Conservation (phyloP, 2,329 filamentous ascomycete species). For the Aspergillus ruber region DNA sequence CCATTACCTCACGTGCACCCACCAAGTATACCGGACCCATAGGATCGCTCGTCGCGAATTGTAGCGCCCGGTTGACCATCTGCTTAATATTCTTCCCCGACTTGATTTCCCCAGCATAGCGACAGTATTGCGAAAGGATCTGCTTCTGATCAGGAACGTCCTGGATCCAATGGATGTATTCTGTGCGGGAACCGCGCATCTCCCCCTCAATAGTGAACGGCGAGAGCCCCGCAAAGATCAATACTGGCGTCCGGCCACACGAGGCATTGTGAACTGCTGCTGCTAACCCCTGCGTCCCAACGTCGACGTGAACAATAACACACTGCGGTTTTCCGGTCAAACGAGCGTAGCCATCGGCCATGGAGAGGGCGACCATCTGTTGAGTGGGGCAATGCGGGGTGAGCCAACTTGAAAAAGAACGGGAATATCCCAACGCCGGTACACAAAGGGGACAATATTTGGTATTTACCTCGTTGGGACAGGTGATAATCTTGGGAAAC, state of each 20-base stretch:
- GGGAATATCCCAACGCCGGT: slow-evolving; percentile 1
- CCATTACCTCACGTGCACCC: slow-evolving; percentile 75
- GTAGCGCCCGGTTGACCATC: slow-evolving; percentile 76
- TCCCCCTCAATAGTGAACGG: slow-evolving; percentile 74
- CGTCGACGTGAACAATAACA: slow-evolving; percentile 75
- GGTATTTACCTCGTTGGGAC: slow-evolving; percentile 63
- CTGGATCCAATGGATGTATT: slow-evolving; percentile 84
- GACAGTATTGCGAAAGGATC: slow-evolving; percentile 78
- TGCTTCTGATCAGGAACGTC: slow-evolving; percentile 75
- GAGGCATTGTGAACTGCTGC: slow-evolving; percentile 75
- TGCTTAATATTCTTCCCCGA: slow-evolving; percentile 81
- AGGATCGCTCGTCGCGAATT: slow-evolving; percentile 72
- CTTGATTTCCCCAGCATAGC: slow-evolving; percentile 77
- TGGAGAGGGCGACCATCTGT: slow-evolving; percentile 77
- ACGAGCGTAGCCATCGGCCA: slow-evolving; percentile 75
- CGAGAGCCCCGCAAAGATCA: slow-evolving; percentile 72
- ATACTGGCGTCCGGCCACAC: slow-evolving; percentile 64
- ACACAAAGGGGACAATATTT: slow-evolving; percentile 4
- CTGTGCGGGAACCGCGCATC: slow-evolving; percentile 67
- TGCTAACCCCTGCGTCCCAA: slow-evolving; percentile 71
- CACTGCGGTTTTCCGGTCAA: slow-evolving; percentile 66
- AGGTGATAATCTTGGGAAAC: slow-evolving; percentile 70
- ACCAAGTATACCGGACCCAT: slow-evolving; percentile 74
- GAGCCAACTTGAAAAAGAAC: slow-evolving; percentile 2
- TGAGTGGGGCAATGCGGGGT: slow-evolving; percentile 9